Evolutionary conservation across 495 filamentous ascomycete genomes (phyloP), one percentile per base, ranked within the genome.

Genomic region (Collariella sp.): DNA sequence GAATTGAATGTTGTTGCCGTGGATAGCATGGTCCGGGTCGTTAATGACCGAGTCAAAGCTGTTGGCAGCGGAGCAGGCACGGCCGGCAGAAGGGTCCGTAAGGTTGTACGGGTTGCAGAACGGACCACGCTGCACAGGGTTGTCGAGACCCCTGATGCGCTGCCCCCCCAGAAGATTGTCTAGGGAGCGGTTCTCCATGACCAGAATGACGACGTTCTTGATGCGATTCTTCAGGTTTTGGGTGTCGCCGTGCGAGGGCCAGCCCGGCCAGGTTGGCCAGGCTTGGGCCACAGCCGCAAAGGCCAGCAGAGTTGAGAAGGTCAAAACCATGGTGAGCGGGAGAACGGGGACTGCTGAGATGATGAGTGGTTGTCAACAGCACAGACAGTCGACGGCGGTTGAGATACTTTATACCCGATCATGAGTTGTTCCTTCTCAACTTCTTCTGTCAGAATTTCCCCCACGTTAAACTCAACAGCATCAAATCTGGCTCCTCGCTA

Each of bases 1-100:
- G 64, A 78, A 69, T 64, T 80, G 65, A 54, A 79, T 70, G 60
- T 78, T 80, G 60, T 73, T 74, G 48, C 75, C 76, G 18, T 65
- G 70, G 43, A 80, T 67, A 24, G 69, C 64, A 61, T 80, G 77
- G 56, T 74, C 70, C 13, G 77, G 76, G 59, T 80, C 76, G 58
- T 80, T 67, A 9, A 67, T 39, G 16, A 73, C 62, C 0, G 72
- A 72, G 58, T 80, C 70, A 53, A 66, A 73, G 62, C 71, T 69
- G 49, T 67, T 67, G 29, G 67, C 67, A 3, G 54, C 58, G n/a
- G 67, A 70, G 62, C 75, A 78, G 33, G 66, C 67, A 40, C 60
- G 50, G 23, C 70, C 71, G 20, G 54, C 56, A 7, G 64, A 62
- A 3, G 70, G 56, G 49, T 78, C 63, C 35, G 61, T 73, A 23